phyloP scores from a whole-genome alignment of 2,329 filamentous ascomycete species.

The Zasmidium cellare region DNA sequence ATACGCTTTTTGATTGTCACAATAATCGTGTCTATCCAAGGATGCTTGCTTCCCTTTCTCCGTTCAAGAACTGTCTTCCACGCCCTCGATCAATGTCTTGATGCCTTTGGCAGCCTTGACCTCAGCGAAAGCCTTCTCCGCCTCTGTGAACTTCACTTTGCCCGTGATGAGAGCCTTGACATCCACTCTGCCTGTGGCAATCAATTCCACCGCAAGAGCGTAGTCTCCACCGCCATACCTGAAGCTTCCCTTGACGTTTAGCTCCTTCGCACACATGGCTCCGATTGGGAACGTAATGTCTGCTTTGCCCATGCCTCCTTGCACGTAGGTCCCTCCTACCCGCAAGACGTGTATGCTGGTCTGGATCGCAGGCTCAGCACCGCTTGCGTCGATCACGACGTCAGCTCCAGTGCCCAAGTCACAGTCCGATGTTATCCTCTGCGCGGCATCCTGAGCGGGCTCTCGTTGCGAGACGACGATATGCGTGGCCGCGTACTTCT shows the following conservation, averaged over 20 bases:
- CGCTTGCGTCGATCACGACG: slow-evolving; percentile 50
- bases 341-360: slow-evolving; percentile 51
- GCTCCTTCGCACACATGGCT: slow-evolving; percentile 84
- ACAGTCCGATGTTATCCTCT: slow-evolving; percentile 18
- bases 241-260: slow-evolving; percentile 84
- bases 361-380: slow-evolving; percentile 51
- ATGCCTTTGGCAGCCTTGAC: slow-evolving; percentile 82
- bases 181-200: slow-evolving; percentile 68
- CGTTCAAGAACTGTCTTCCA: slow-evolving; percentile 15
- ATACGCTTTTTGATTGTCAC: too few relatives aligned
- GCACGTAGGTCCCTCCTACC: slow-evolving; percentile 58
- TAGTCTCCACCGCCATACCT: slow-evolving; percentile 89
- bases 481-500: slow-evolving; percentile 70
- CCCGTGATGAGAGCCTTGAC: slow-evolving; percentile 78
- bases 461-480: slow-evolving; percentile 63
- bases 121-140: slow-evolving; percentile 82
- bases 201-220: slow-evolving; percentile 74
- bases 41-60: neutral
- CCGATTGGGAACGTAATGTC: slow-evolving; percentile 93
- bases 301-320: slow-evolving; percentile 85
- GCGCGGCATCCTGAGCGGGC: slow-evolving; percentile 48
- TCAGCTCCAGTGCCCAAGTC: slow-evolving; percentile 55
- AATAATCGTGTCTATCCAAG: neutral
- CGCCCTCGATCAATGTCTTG: slow-evolving; percentile 55
- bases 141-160: slow-evolving; percentile 75